These are phyloP conservation scores for Cladosporium sp. DNA, from an alignment of 2,329 filamentous ascomycete genomes.

Conservation along the genomic window DNA sequence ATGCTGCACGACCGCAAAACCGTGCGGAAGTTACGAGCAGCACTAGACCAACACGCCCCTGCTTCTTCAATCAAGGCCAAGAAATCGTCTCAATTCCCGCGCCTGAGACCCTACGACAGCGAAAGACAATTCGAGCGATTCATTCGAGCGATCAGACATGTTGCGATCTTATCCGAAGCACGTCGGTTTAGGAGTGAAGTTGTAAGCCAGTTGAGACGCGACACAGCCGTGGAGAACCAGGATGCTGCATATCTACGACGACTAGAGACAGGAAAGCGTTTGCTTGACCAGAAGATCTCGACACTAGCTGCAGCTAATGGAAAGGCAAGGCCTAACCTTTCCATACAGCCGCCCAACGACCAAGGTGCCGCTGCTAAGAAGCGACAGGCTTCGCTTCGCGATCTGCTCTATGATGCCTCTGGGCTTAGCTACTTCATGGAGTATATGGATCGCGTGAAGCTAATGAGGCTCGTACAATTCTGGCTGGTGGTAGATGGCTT, in stretches of 20 bases:
- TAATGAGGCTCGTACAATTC: conserved; percentile 92
- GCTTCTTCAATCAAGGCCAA: conserved; percentile 61
- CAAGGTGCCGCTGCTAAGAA: conserved; percentile 59
- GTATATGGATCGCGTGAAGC: conserved; percentile 88
- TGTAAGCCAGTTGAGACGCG: conserved; percentile 84
- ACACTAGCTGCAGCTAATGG: conserved; percentile 71
- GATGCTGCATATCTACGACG: conserved; percentile 86
- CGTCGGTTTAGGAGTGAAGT: conserved; percentile 90
- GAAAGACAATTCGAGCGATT: conserved; percentile 95
- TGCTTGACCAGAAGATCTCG: conserved; percentile 86
- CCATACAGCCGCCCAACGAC: conserved; percentile 38
- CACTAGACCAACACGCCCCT: conserved; percentile 89
- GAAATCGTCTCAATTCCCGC: conserved; percentile 65
- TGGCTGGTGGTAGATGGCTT: conserved; percentile 98
- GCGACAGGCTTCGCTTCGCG: conserved; percentile 74
- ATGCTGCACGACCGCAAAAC: conserved; percentile 95
- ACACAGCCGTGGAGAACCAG: conserved; percentile 73
- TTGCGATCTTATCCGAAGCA: conserved; percentile 89
- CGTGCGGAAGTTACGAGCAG: conserved; percentile 85
- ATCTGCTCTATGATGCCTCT: conserved; percentile 85
- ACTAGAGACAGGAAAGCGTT: conserved; percentile 85
- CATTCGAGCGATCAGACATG: conserved; percentile 82
- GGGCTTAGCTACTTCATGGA: conserved; percentile 99
- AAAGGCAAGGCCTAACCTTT: conserved; percentile 37
- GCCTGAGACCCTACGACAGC: conserved; percentile 76